A percentile compares a stretch with the other conserved stretches of the same genome.
Conservation (phyloP, 148 eudicot genomes). For the Rhododendron vialii region DNA sequence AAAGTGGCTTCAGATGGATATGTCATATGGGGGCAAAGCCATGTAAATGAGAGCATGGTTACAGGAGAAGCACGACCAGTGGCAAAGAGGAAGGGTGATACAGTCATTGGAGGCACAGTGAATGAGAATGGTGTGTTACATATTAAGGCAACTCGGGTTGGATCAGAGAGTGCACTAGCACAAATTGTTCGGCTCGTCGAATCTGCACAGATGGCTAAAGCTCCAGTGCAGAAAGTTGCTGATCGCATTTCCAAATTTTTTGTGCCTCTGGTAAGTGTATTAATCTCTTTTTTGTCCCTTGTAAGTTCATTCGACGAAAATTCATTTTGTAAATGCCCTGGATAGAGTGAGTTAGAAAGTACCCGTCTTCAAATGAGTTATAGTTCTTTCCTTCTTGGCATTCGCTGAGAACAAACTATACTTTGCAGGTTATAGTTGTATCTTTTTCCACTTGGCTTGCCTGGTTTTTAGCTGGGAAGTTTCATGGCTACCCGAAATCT, state of each 20-base stretch:
- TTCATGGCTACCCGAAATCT: constrained; percentile 58
- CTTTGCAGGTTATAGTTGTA: constrained; percentile 63
- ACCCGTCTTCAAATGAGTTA: not conserved
- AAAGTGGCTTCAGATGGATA: constrained; percentile 90
- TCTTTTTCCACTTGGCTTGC: constrained; percentile 75
- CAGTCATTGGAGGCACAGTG: constrained; percentile 90
- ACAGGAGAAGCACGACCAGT: constrained; percentile 94
- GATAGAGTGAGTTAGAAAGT: not conserved
- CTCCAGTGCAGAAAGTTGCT: constrained; percentile 94
- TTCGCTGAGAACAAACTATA: not conserved
- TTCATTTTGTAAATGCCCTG: not conserved
- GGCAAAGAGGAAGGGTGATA: constrained; percentile 74
- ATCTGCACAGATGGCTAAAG: constrained; percentile 99
- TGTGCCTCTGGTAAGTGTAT: constrained; percentile 76
- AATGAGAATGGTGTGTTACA: constrained; percentile 88
- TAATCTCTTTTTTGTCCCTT: not conserved
- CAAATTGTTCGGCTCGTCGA: constrained; percentile 93
- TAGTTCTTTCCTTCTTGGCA: not conserved
- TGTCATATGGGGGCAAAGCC: constrained; percentile 88
- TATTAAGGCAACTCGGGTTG: constrained; percentile 76
- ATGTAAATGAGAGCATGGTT: constrained; percentile 93
- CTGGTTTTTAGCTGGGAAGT: constrained; percentile 81
- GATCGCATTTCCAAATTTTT: constrained; percentile 85
- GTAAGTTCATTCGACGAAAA: not conserved
- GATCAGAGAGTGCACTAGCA: constrained; percentile 94